Evolutionary conservation across 2,329 filamentous ascomycete species (phyloP).

Genomic region (Lasiodiplodia theobromae): DNA sequence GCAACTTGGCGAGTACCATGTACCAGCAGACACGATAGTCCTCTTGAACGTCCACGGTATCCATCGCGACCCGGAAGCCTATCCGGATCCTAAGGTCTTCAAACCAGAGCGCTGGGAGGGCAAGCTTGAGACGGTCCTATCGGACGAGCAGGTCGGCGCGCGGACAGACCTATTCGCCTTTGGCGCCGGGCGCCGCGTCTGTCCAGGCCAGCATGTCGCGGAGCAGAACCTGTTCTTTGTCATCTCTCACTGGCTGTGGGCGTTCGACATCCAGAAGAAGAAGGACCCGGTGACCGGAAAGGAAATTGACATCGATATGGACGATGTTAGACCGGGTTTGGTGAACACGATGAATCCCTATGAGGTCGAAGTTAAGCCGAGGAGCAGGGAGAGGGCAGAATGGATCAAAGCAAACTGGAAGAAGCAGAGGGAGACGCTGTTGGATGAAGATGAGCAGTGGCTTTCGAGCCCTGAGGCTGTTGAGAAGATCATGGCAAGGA

Average conservation of each 20-base stretch:
- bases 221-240: slow-evolving; percentile 41
- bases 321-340: slow-evolving; percentile 35
- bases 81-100: slow-evolving; percentile 27
- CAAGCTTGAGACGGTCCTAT: slow-evolving; percentile 34
- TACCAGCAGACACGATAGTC: slow-evolving; percentile 51
- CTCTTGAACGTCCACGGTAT: slow-evolving; percentile 48
- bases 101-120: slow-evolving; percentile 34
- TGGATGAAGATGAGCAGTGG: slow-evolving; percentile 37
- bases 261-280: slow-evolving; percentile 36
- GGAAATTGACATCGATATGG: slow-evolving; percentile 24
- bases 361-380: slow-evolving; percentile 33
- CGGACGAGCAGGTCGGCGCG: slow-evolving; percentile 30
- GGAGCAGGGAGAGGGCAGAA: slow-evolving; percentile 29
- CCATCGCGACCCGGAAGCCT: slow-evolving; percentile 36
- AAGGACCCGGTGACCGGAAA: slow-evolving; percentile 17
- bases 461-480: slow-evolving; percentile 35
- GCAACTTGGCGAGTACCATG: slow-evolving; percentile 43
- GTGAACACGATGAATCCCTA: slow-evolving; percentile 35
- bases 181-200: slow-evolving; percentile 47
- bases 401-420: slow-evolving; percentile 33
- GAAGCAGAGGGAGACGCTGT: slow-evolving; percentile 32
- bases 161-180: slow-evolving; percentile 46
- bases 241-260: slow-evolving; percentile 45
- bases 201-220: slow-evolving; percentile 49
- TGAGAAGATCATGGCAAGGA: slow-evolving; percentile 5